Conservation (phyloP, 2,329 filamentous ascomycete species). For the Colletotrichum sidae region DNA sequence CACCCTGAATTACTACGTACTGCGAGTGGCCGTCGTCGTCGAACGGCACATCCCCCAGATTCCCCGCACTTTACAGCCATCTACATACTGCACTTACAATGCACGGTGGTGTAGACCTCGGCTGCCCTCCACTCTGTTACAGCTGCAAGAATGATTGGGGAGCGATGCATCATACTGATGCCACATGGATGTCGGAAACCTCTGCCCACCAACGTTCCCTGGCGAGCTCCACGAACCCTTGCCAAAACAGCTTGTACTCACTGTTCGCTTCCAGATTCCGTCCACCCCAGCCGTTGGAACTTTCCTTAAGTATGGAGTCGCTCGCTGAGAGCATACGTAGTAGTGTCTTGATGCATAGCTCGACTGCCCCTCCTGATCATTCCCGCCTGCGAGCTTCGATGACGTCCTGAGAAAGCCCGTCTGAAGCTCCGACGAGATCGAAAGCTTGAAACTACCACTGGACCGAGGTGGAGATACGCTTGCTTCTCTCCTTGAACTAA, state of each 20-base stretch:
- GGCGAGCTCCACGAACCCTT: slow-evolving; percentile 15
- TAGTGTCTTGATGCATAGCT: not conserved
- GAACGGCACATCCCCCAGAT: slow-evolving; percentile 16
- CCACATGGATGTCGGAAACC: slow-evolving; percentile 20
- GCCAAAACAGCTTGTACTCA: slow-evolving; percentile 2
- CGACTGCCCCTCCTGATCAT: not conserved
- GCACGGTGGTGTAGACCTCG: slow-evolving; percentile 19
- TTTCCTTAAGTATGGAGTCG: slow-evolving; percentile 21
- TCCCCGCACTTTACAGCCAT: slow-evolving; percentile 25
- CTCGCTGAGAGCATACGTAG: not conserved
- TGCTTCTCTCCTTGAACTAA: not conserved
- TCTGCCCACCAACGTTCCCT: not conserved
- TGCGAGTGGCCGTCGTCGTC: not conserved
- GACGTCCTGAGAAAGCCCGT: not conserved
- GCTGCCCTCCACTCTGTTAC: slow-evolving; percentile 18
- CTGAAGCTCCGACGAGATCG: not conserved
- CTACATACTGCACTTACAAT: not conserved
- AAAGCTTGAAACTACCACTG: not conserved
- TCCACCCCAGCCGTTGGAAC: slow-evolving; percentile 13
- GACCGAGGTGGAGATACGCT: slow-evolving; percentile 2
- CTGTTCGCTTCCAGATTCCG: not conserved
- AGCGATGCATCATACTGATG: not conserved
- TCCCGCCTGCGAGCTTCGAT: not conserved
- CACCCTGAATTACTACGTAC: not conserved
- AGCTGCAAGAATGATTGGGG: slow-evolving; percentile 6